Evolutionary conservation across 73 alveolate genomes (phyloP), one percentile per base, ranked within the genome.

Genomic region (Stentor coeruleus): DNA sequence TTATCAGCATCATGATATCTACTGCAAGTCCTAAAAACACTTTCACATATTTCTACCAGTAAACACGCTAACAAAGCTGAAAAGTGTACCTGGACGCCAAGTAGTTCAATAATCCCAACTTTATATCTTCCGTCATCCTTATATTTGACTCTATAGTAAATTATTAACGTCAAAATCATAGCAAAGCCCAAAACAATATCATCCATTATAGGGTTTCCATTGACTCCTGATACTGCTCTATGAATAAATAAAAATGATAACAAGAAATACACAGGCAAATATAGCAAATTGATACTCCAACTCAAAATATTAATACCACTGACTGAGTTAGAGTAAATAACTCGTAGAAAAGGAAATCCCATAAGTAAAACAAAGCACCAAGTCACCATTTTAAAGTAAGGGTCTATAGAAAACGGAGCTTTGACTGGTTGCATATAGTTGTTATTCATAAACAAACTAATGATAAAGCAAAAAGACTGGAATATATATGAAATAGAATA

Each of bases 81-180:
- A 33, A 66, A 66, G n/a, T 66, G 79, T 37, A 66, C 79, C 33
- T 66, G 79, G 37, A 66, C 37, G 36, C 79, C 79, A 11, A 66
- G 37, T 14, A 20, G 33, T 33, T 66, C 79, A 66, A 66, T 37
- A 1, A 20, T 28, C n/a, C 40, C 37, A 2, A 66, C 79, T 66
- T 20, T 31, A 33, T 66, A 66, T 66, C 79, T 66, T 66, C 79
- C 79, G 2, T 66, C 79, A 66, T 66, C 79, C 33, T 66, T 31
- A 66, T 66, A 66, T 33, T 66, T 66, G n/a, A 66, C 79, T 31
- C 39, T 66, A 20, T 20, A 66, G 33, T 66, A 66, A 20, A 66
- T 66, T 11, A 20, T 28, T 14, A 66, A 33, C 14, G 39, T 11
- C 3, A 66, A 15, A 11, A 20, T 31, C 33, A 31, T 28, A 0